A percentile compares a stretch with the other conserved stretches of the same genome.
Evolutionary conservation across 2,329 filamentous ascomycete genomes (phyloP).

Genomic region (Sclerotinia trifoliorum): DNA sequence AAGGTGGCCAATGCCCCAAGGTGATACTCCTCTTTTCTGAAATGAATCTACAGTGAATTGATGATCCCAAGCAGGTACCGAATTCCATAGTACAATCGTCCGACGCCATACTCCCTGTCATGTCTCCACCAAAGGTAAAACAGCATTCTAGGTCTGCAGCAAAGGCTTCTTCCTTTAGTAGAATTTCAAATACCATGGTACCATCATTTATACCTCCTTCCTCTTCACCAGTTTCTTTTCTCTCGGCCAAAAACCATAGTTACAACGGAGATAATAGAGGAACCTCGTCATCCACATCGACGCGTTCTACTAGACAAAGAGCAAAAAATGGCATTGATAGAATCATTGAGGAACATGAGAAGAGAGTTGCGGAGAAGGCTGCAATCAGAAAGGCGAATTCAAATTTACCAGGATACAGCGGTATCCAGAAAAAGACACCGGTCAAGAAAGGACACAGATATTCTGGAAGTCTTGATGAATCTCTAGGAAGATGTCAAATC

Average conservation of each 20-base stretch:
- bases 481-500: too few species aligned
- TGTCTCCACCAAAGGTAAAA: background rate
- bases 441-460: background rate
- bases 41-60: background rate
- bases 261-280: background rate
- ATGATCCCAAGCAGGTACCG: background rate
- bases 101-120: too few species aligned
- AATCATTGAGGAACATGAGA: slow-evolving; percentile 1
- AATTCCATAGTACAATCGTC: background rate
- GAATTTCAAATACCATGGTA: background rate
- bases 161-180: background rate
- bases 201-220: background rate
- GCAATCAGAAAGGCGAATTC: background rate
- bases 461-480: background rate
- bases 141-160: too few species aligned
- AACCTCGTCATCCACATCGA: background rate
- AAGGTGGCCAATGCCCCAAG: too few species aligned
- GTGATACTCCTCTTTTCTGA: background rate
- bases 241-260: background rate
- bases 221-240: background rate
- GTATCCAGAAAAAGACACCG: background rate
- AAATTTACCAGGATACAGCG: background rate
- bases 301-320: background rate
- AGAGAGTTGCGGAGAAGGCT: background rate
- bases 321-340: background rate